phyloP scores from a whole-genome alignment of 2,329 filamentous ascomycete species.

The Monilinia vaccinii-corymbosi region DNA sequence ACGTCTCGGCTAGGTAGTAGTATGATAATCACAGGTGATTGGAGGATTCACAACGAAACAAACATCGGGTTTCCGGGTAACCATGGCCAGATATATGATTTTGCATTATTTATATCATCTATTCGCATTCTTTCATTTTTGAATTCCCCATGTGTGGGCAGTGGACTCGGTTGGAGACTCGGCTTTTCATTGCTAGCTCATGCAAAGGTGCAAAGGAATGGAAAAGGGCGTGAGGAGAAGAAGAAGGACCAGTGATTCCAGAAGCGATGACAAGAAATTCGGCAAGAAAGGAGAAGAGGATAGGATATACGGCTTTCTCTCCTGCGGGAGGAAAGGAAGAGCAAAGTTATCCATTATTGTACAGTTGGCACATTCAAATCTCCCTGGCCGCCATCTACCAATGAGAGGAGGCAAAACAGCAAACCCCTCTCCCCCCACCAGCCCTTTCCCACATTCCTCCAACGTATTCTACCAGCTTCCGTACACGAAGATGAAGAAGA shows the following conservation, averaged over 20 bases:
- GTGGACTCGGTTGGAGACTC: slow-evolving; percentile 5
- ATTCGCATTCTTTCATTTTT: neutral
- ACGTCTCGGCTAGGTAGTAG: slow-evolving; percentile 1
- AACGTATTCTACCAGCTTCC: neutral
- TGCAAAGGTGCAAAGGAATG: slow-evolving; percentile 1
- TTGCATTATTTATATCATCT: neutral
- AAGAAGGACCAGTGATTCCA: too few species aligned
- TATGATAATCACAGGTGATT: neutral
- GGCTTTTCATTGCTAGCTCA: neutral
- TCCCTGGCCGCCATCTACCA: slow-evolving; percentile 1
- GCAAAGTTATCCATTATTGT: neutral
- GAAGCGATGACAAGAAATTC: too few species aligned
- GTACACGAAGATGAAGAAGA: neutral
- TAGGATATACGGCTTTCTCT: too few species aligned
- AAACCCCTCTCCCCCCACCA: neutral
- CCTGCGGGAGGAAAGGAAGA: too few species aligned
- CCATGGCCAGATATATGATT: too few species aligned
- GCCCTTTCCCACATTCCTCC: neutral
- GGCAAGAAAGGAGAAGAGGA: too few species aligned
- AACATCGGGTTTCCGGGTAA: too few species aligned
- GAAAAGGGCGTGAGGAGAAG: neutral
- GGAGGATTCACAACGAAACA: neutral
- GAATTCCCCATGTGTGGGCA: slow-evolving; percentile 3
- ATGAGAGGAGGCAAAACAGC: neutral
- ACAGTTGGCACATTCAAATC: slow-evolving; percentile 2